Percentiles rank a stretch among this genome's conserved stretches.
Conservation (phyloP, 2,329 filamentous ascomycete genomes). For the Arthrobotrys iridis region DNA sequence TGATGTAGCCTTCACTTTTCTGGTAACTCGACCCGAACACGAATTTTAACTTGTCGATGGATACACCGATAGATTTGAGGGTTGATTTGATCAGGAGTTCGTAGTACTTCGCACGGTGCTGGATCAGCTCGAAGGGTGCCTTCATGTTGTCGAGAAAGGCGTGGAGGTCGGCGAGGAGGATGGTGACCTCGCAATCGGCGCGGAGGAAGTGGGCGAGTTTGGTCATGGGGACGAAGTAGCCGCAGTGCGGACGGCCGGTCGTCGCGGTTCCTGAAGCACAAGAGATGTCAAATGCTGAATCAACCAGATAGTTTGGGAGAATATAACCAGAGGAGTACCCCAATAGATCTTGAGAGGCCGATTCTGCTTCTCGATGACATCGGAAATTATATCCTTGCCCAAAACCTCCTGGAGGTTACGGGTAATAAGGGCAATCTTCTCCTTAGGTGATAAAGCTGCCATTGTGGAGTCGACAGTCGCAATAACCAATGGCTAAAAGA, state of each 20-base stretch:
- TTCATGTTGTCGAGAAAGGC: conserved; percentile 86
- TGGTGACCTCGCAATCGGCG: conserved; percentile 82
- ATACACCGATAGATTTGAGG: conserved; percentile 79
- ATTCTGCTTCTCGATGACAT: conserved; percentile 74
- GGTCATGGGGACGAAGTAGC: conserved; percentile 86
- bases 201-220: conserved; percentile 89
- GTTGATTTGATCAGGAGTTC: conserved; percentile 76
- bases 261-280: conserved; percentile 73
- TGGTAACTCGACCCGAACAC: conserved; percentile 88
- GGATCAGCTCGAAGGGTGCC: conserved; percentile 86
- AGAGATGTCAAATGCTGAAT: not conserved
- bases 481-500: not conserved
- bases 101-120: conserved; percentile 86
- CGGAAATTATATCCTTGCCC: conserved; percentile 83
- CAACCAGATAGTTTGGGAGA: not conserved
- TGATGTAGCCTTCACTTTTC: conserved; percentile 75
- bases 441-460: conserved; percentile 61
- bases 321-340: conserved; percentile 65
- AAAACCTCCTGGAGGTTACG: conserved; percentile 84
- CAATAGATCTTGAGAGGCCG: conserved; percentile 83
- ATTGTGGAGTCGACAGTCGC: conserved; percentile 60
- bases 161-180: conserved; percentile 74
- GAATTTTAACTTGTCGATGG: conserved; percentile 81
- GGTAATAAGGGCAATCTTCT: conserved; percentile 79
- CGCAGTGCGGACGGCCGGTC: conserved; percentile 86